phyloP scores from a whole-genome alignment of 164 flowering plant genomes.

The Magnolia kwangsiensis region DNA sequence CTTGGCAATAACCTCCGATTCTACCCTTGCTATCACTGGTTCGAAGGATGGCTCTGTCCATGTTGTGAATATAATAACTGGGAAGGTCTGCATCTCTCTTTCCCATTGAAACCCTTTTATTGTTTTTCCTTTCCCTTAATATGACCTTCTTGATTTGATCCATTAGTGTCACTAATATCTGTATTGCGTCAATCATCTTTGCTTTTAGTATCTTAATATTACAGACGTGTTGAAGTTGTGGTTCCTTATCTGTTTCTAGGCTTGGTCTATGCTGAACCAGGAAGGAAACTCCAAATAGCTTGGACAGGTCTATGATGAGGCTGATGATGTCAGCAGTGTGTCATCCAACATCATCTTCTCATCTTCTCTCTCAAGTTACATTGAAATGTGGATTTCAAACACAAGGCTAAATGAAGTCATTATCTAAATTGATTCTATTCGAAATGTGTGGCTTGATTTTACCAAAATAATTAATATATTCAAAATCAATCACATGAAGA shows the following conservation, averaged over 20 bases:
- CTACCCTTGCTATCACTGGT: conserved; percentile 27
- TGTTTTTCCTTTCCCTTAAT: neutral
- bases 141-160: neutral
- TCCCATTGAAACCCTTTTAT: neutral
- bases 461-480: too few species aligned
- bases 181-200: neutral
- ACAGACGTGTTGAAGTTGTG: neutral
- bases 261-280: too few species aligned
- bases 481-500: neutral
- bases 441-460: too few species aligned
- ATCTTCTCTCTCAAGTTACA: too few species aligned
- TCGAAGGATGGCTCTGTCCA: conserved; percentile 72
- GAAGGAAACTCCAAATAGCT: too few species aligned
- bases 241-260: too few species aligned
- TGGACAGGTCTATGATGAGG: too few species aligned
- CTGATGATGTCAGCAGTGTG: too few species aligned
- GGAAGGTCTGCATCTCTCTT: conserved; percentile 51
- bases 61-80: conserved; percentile 64
- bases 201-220: neutral
- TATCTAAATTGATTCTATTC: too few species aligned
- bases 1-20: conserved; percentile 41
- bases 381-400: too few species aligned
- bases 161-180: neutral
- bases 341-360: too few species aligned
- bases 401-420: too few species aligned